phyloP scores from a whole-genome alignment of 2,329 filamentous ascomycete species.

The Cordyceps cicadae region DNA sequence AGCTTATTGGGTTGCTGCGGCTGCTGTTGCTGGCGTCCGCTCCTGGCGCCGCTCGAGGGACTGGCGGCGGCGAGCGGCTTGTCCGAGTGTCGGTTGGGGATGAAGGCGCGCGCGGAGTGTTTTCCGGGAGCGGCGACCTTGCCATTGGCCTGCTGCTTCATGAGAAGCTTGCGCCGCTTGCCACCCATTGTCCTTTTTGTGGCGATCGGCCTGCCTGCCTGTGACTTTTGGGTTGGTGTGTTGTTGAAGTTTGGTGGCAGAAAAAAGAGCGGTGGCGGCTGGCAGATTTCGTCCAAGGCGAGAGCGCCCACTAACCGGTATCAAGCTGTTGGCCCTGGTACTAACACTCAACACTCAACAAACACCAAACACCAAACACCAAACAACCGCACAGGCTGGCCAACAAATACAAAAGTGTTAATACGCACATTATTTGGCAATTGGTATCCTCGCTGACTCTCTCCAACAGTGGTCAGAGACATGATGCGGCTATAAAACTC shows the following conservation, averaged over 20 bases:
- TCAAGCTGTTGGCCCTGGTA: not conserved
- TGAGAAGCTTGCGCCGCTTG: constrained; percentile 6
- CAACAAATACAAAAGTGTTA: not conserved
- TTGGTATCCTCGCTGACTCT: not conserved
- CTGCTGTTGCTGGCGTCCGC: not conserved
- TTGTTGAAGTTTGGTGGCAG: not conserved
- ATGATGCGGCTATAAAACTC: not conserved
- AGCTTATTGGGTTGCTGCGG: not conserved
- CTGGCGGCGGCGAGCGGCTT: constrained; percentile 5
- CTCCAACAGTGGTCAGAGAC: not conserved
- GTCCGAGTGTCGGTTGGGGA: constrained; percentile 10
- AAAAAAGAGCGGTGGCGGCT: constrained; percentile 4
- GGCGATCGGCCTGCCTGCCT: not conserved
- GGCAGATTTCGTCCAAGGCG: not conserved
- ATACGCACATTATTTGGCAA: not conserved
- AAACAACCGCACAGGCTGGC: not conserved
- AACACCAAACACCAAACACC: no score
- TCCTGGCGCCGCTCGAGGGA: not conserved
- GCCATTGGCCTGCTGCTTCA: not conserved
- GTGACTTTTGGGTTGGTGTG: not conserved
- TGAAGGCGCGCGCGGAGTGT: not conserved
- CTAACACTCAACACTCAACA: no score
- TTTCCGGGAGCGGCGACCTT: no score
- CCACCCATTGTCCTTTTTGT: not conserved
- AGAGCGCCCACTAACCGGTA: no score